These are phyloP conservation scores for Begonia peltatifolia DNA, from an alignment of 306 rosid species.

Conservation along the genomic window DNA sequence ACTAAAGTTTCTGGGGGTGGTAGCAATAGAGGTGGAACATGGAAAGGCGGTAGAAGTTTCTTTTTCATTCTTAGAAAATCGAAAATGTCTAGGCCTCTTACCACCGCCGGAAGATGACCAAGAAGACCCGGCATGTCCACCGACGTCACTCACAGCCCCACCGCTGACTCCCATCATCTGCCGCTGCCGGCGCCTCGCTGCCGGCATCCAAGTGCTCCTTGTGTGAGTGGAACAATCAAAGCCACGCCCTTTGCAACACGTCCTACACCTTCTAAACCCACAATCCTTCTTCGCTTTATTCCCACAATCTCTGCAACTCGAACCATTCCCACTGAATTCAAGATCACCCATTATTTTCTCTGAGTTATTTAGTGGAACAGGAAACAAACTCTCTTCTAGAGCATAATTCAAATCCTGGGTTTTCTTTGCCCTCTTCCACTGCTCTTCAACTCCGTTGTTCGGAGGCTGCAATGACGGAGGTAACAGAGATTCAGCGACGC, in stretches of 20 bases:
- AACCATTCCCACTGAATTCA: not conserved
- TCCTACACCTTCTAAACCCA: constrained; percentile 3
- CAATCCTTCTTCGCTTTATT: constrained; percentile 9
- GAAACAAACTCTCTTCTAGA: too few relatives aligned
- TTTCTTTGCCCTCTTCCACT: too few relatives aligned
- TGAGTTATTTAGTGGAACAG: too few relatives aligned
- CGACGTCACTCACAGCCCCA: not conserved
- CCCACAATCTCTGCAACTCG: constrained; percentile 5
- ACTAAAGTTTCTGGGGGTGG: constrained; percentile 5
- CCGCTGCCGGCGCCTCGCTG: constrained; percentile 3
- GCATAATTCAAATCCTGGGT: too few relatives aligned
- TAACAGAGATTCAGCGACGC: too few relatives aligned
- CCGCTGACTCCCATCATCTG: not conserved
- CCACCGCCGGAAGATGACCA: not conserved
- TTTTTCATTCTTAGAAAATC: too few relatives aligned
- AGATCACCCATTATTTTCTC: too few relatives aligned
- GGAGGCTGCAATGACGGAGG: too few relatives aligned
- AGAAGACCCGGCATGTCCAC: not conserved
- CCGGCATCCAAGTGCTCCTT: constrained; percentile 7
- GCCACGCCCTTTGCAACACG: constrained; percentile 6
- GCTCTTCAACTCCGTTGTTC: too few relatives aligned
- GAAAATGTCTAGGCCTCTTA: constrained; percentile 4
- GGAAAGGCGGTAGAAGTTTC: not conserved
- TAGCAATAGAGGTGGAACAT: constrained; percentile 2
- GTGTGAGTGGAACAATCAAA: constrained; percentile 4